Percentiles rank a stretch among this genome's conserved stretches.
Conservation (phyloP, 139 green algal genomes). For the Tetraselmis chui region DNA sequence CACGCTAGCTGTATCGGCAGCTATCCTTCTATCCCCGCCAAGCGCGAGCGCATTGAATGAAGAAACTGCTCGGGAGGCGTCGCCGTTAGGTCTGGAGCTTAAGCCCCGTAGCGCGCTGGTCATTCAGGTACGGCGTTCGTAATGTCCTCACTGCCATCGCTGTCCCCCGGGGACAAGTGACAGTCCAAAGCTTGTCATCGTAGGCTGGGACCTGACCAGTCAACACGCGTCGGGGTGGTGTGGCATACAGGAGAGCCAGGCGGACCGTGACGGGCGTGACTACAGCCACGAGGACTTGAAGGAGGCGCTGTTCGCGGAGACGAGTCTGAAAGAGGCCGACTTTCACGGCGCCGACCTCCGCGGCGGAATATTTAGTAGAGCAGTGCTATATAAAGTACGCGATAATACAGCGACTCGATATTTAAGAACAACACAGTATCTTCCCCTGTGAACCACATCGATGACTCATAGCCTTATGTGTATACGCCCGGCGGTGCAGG, state of each 20-base stretch:
- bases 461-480: too few relatives aligned
- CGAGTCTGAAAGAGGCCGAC: constrained; percentile 1
- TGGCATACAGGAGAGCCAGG: constrained; percentile 3
- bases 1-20: background rate
- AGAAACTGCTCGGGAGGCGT: background rate
- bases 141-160: too few relatives aligned
- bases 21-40: background rate
- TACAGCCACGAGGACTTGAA: background rate
- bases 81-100: background rate
- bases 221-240: too few relatives aligned
- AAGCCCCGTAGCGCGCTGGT: background rate
- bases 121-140: too few relatives aligned
- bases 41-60: background rate
- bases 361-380: background rate
- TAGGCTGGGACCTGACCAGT: too few relatives aligned
- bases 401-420: too few relatives aligned
- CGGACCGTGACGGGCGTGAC: background rate
- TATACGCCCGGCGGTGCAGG: too few relatives aligned
- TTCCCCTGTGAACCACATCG: too few relatives aligned
- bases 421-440: too few relatives aligned
- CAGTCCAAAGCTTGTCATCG: too few relatives aligned
- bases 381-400: background rate
- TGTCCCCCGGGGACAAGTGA: too few relatives aligned
- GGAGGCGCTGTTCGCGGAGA: constrained; percentile 1
- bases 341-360: background rate